phyloP scores from a whole-genome alignment of 345 rosid genomes.

The Populus ilicifolia region DNA sequence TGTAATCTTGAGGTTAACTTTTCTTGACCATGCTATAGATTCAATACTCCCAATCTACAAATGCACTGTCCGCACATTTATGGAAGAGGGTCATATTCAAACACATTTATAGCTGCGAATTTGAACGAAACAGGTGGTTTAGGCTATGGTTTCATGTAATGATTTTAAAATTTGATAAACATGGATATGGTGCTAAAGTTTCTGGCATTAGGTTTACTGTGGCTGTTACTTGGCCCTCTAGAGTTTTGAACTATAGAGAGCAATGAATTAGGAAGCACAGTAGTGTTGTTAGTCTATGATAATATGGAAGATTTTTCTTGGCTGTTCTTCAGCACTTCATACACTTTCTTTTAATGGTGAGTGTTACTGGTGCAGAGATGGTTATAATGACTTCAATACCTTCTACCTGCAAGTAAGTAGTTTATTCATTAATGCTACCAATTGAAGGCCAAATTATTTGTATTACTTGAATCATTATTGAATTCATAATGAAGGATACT shows the following conservation, averaged over 20 bases:
- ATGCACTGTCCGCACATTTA: not conserved
- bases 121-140: not conserved
- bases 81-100: not conserved
- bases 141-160: too few species aligned
- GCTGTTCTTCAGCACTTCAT: not conserved
- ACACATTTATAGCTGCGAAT: not conserved
- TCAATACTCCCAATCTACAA: not conserved
- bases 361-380: conserved; percentile 72
- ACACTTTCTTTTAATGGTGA: conserved; percentile 7
- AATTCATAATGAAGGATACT: not conserved
- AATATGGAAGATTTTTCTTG: not conserved
- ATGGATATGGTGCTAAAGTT: not conserved
- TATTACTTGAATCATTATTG: not conserved
- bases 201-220: not conserved
- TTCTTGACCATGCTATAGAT: not conserved
- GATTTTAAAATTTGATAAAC: too few species aligned
- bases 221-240: not conserved
- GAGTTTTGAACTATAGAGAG: not conserved
- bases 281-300: not conserved
- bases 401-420: conserved; percentile 94
- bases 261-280: too few species aligned
- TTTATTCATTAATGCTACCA: not conserved
- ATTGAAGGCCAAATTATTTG: not conserved
- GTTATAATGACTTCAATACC: conserved; percentile 96
- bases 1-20: not conserved